Conservation (phyloP, 805 yeast genomes). For the Naumovozyma baii region DNA sequence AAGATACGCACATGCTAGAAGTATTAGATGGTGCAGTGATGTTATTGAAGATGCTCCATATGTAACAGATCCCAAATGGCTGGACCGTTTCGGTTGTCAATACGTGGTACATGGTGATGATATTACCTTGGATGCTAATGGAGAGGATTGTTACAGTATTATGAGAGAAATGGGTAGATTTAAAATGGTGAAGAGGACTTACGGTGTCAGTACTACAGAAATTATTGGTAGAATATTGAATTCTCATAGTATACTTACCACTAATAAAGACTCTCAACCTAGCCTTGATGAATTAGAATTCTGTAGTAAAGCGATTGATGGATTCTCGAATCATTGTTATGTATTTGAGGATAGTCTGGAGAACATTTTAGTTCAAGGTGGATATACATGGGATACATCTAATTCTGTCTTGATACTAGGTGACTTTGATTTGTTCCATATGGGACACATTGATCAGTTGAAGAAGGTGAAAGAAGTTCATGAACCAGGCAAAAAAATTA, state of each 20-base stretch:
- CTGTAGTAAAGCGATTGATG: slow-evolving; percentile 60
- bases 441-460: slow-evolving; percentile 80
- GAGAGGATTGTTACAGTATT: slow-evolving; percentile 80
- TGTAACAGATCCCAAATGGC: slow-evolving; percentile 68
- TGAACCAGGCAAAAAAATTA: slow-evolving; percentile 38
- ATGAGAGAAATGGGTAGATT: slow-evolving; percentile 82
- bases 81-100: slow-evolving; percentile 65
- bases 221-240: slow-evolving; percentile 77
- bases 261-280: slow-evolving; percentile 6
- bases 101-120: slow-evolving; percentile 99
- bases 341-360: slow-evolving; percentile 42
- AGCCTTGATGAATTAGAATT: slow-evolving; percentile 22
- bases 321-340: slow-evolving; percentile 41
- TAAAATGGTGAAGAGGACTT: slow-evolving; percentile 86
- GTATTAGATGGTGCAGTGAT: slow-evolving; percentile 79
- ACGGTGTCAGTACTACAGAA: slow-evolving; percentile 90
- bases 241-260: slow-evolving; percentile 7
- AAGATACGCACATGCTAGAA: slow-evolving; percentile 73
- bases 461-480: slow-evolving; percentile 37
- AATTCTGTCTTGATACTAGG: slow-evolving; percentile 44
- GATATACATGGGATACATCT: slow-evolving; percentile 1
- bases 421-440: slow-evolving; percentile 84
- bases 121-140: slow-evolving; percentile 91
- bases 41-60: slow-evolving; percentile 80
- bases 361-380: slow-evolving; percentile 22